Base-by-base conservation (phyloP, 352 stramenopile species). In the Pythium dissotocum region DNA sequence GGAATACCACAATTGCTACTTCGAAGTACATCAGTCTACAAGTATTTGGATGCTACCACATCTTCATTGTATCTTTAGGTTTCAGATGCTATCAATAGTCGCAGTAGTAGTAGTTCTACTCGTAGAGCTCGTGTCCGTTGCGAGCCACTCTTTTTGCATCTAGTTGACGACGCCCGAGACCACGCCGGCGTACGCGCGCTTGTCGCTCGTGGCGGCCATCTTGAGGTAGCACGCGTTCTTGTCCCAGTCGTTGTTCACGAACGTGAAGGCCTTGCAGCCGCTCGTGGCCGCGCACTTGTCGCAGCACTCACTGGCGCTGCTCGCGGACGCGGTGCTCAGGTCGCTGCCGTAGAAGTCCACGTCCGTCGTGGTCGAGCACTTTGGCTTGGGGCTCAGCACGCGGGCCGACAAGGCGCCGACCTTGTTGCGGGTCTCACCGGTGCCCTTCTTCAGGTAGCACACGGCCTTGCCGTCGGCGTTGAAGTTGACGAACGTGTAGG, bases 371-470 rank as follows among this genome's bases (percentile, higher is more conserved):
- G 35, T 69, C 21, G 73, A 58, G 68, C 77, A 85, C 60, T 79
- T 67, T 30, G 28, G 44, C 59, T 63, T 63, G 58, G 51, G 36
- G 26, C 7, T 55, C n/a, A 65, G 59, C n/a, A 71, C 44, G 13
- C 48, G 61, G 16, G 40, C 78, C 8, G 71, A 80, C 21, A 86
- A 51, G 3, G 74, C 69, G 16, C 74, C 74, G 44, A 75, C 62
- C 14, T 63, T 75, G 9, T 44, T 35, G 8, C 75, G 60, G n/a
- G 59, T 66, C n/a, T 61, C 59, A 16, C 51, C 68, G 8, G 64
- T 62, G 48, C 58, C 67, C 9, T 60, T 78, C 69, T 86, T 86
- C 71, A 85, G 64, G 69, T 82, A 85, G 58, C 78, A 85, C 42
- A 65, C 54, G 0, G 77, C 60, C 30, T 61, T 48, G 26, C 69